Evolutionary conservation across 1,284 basidiomycete genomes (phyloP), one percentile per base, ranked within the genome.

Genomic region (Irpex rosettiformis): DNA sequence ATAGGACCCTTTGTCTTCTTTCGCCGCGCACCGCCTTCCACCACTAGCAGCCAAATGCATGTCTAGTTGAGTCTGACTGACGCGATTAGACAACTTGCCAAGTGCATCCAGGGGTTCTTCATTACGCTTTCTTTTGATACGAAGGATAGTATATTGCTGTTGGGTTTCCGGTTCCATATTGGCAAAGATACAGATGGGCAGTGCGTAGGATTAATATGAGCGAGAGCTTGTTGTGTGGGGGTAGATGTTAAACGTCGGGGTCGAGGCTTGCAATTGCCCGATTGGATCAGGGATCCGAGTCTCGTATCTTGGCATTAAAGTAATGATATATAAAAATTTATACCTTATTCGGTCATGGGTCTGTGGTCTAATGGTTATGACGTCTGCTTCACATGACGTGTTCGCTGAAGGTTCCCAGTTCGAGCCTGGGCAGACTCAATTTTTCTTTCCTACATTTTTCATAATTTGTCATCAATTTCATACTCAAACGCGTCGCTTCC

Each of bases 61-160:
- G 22, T 27, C 37, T 27, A 54, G 28, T 30, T 6, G 16, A 18
- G 10, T 18, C 40, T 11, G 10, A 54, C n/a, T 47, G 18, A 54
- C 18, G 43, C 37, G 27, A 21, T 10, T 7, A 42, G 27, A 37
- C 29, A 21, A 60, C 76, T 65, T 73, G 86, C 89, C 85, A 62
- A 91, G 77, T 45, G 86, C 88, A 72, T 91, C 89, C 47, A 91
- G 75, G 30, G 89, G 88, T 67, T 90, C 89, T 65, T 92, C 89
- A 47, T 82, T 86, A 30, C 89, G 78, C 67, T 91, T 91, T 27
- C 89, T 79, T 69, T 91, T 91, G 71, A 91, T 89, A 47, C 89
- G 83, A 28, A 91, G 70, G 63, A 91, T 86, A 0, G 89, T 88
- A 29, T 51, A 51, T 42, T 79, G 77, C 51, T 63, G 65, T 42